Conservation (phyloP, 2,329 filamentous ascomycete species). For the Sporothrix phasma region DNA sequence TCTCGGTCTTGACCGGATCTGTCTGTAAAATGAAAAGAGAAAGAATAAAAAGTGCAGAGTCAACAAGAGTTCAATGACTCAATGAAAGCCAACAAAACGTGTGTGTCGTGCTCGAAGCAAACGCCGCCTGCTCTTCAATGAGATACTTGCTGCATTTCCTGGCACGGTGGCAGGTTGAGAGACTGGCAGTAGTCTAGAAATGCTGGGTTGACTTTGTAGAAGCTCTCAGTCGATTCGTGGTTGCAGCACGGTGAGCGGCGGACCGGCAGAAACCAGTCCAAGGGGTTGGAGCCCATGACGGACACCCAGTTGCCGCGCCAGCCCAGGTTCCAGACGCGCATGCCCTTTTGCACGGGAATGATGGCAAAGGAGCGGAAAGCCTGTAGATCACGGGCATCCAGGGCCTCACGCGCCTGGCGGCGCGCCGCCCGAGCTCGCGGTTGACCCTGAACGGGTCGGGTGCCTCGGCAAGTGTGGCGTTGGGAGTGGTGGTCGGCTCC, state of each 20-base stretch:
- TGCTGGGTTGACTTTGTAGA: conserved; percentile 57
- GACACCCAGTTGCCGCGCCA: conserved; percentile 60
- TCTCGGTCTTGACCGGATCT: background rate
- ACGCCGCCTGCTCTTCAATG: background rate
- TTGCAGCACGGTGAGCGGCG: conserved; percentile 62
- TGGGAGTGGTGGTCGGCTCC: background rate
- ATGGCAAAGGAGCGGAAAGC: conserved; percentile 67
- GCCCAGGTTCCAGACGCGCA: conserved; percentile 81
- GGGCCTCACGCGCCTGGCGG: conserved; percentile 13
- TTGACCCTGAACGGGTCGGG: conserved; percentile 1
- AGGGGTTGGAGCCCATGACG: conserved; percentile 61
- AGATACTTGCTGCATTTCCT: conserved; percentile 9
- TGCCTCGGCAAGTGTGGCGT: background rate
- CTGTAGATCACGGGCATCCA: conserved; percentile 31
- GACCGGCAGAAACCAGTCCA: conserved; percentile 77
- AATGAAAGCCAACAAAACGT: background rate
- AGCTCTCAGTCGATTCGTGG: conserved; percentile 54
- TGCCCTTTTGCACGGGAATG: conserved; percentile 58
- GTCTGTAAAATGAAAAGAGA: background rate
- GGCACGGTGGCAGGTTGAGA: conserved; percentile 26
- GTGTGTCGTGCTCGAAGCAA: background rate
- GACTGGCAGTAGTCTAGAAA: conserved; percentile 45
- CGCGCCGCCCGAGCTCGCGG: conserved; percentile 6
- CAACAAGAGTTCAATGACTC: background rate
- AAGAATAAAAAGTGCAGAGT: too few relatives aligned